Base-by-base conservation (phyloP, 192 early-diverging fungal genomes). In the Coemansia sp. region DNA sequence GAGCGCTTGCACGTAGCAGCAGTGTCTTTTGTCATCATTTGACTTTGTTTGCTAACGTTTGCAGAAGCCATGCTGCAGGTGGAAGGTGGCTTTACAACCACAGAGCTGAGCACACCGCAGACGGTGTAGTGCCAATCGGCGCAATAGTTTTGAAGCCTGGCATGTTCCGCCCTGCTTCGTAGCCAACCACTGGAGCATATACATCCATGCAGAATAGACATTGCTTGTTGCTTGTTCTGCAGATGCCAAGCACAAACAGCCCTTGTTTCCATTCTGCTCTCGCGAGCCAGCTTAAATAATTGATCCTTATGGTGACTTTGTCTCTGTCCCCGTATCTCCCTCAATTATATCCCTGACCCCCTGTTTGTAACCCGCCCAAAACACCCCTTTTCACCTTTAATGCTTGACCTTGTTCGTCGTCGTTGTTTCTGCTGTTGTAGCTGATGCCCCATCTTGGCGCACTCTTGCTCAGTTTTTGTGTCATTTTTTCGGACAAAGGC, bases 291-390 rank as follows among this genome's bases (percentile, higher is more conserved):
- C 51, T 53, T 39, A 39, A 33, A 39, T 53, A 53, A 53, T 53
- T 53, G 51, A 53, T 53, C 34, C 51, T 53, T 19, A n/a, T 12
- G 51, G 34, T 53, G 51, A 53, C 51, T 53, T 53, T 34, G 33
- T 53, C 51, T 33, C 33, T 33, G 15, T 4, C 51, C 51, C 18
- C 34, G 10, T 53, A 9, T 39, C n/a, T 23, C 24, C 48, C 11
- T 23, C 18, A 25, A 23, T 50, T 27, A 15, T 50, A 23, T 27
- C 13, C 48, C 17, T 50, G 48, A 13, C 6, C 51, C 51, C 51
- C 51, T 39, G 51, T 33, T 53, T 4, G 30, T 39, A 53, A 53
- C 51, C 51, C 51, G 6, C n/a, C 34, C 51, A 9, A 27, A 2
- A 53, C 34, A 17, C 33, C 51, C 51, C 33, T n/a, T 18, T 3